Evolutionary conservation across 2,329 filamentous ascomycete genomes (phyloP).

Genomic region (Alternaria longipes): DNA sequence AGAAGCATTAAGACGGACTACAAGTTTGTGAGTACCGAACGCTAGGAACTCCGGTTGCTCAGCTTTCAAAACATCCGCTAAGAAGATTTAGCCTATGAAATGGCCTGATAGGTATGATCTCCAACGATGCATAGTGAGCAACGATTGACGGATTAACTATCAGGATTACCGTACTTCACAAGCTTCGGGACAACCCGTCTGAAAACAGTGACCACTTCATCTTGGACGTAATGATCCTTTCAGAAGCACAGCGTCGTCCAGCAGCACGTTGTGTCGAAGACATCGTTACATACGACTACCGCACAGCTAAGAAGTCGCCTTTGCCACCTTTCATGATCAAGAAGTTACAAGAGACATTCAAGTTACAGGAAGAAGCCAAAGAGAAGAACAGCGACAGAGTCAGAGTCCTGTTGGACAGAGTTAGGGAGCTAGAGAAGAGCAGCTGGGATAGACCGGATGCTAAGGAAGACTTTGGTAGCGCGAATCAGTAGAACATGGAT

Average conservation of each 20-base stretch:
- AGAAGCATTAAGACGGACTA: conserved; percentile 82
- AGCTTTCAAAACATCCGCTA: not conserved
- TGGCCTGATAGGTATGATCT: conserved; percentile 71
- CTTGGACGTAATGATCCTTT: conserved; percentile 73
- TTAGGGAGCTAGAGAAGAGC: conserved; percentile 70
- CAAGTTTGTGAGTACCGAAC: conserved; percentile 75
- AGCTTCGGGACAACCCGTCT: conserved; percentile 66
- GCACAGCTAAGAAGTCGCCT: conserved; percentile 63
- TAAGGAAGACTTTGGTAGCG: conserved; percentile 69
- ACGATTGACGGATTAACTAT: conserved; percentile 1
- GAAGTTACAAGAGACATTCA: conserved; percentile 67
- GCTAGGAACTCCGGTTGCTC: not conserved
- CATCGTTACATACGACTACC: conserved; percentile 81
- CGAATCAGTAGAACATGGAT: conserved; percentile 18
- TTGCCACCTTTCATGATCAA: conserved; percentile 69
- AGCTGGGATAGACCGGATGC: conserved; percentile 79
- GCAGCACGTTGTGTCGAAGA: conserved; percentile 82
- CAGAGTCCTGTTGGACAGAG: conserved; percentile 57
- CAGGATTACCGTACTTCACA: conserved; percentile 82
- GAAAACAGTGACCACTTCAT: conserved; percentile 64
- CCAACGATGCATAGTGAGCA: not conserved
- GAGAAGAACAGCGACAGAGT: conserved; percentile 63
- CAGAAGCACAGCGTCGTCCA: conserved; percentile 75
- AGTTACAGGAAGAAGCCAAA: conserved; percentile 69
- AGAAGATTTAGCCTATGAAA: conserved; percentile 69